Conservation (phyloP, 1,139 yeast genomes). For the Candida sp. region DNA sequence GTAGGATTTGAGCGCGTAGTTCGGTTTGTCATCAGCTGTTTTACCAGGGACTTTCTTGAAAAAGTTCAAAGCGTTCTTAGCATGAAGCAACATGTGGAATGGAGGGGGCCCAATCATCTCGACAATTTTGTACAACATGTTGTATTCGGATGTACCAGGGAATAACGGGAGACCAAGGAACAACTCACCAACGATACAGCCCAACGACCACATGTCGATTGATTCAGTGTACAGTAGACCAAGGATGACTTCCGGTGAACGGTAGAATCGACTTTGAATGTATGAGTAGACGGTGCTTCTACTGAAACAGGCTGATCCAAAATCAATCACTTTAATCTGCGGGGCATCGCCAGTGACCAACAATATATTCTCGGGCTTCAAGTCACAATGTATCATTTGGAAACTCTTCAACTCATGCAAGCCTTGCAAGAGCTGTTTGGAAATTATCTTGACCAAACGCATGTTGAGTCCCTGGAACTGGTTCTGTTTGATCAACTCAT, state of each 20-base stretch:
- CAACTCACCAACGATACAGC: slow-evolving; percentile 94
- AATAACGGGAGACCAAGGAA: slow-evolving; percentile 93
- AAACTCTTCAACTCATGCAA: slow-evolving; percentile 80
- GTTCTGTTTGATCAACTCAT: slow-evolving; percentile 91
- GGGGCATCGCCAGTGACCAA: slow-evolving; percentile 85
- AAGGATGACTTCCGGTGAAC: slow-evolving; percentile 94
- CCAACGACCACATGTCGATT: slow-evolving; percentile 98
- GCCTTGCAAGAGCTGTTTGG: slow-evolving; percentile 83
- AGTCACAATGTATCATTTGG: slow-evolving; percentile 92
- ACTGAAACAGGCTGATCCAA: slow-evolving; percentile 96
- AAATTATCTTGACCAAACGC: slow-evolving; percentile 75
- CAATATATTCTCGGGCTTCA: slow-evolving; percentile 94
- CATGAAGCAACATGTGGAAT: slow-evolving; percentile 96
- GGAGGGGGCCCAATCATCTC: slow-evolving; percentile 91
- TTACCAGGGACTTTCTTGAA: slow-evolving; percentile 48
- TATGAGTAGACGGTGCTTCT: slow-evolving; percentile 90
- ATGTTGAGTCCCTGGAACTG: slow-evolving; percentile 92
- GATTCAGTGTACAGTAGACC: slow-evolving; percentile 93
- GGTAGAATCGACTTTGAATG: slow-evolving; percentile 92
- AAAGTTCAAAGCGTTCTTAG: slow-evolving; percentile 79
- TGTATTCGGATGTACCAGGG: slow-evolving; percentile 95
- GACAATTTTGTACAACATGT: slow-evolving; percentile 82
- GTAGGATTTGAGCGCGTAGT: slow-evolving; percentile 33
- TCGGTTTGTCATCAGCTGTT: slow-evolving; percentile 32
- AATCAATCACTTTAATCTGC: slow-evolving; percentile 91